Evolutionary conservation across 345 rosid genomes (phyloP), one percentile per base, ranked within the genome.

Genomic region (Hirschfeldia incana): DNA sequence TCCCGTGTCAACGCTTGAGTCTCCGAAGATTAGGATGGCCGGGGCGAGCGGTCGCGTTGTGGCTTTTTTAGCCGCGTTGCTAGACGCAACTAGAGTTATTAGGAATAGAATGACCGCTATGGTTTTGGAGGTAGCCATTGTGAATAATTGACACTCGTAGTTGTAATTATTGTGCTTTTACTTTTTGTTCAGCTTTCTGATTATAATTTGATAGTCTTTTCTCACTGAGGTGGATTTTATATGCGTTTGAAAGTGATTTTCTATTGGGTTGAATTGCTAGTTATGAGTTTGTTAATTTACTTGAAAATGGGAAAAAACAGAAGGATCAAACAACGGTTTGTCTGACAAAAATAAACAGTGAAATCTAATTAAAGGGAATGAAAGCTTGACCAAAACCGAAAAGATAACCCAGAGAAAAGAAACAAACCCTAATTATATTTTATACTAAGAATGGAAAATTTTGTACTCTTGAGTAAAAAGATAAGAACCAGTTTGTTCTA

Each of bases 1-100:
- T 21, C 69, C 76, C 2, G 76, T 36, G 53, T 73, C 76, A 3
- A 73, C 34, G 15, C 57, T 26, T 60, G 76, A 61, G 55, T 73
- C 76, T 17, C 76, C 76, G 9, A 73, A 73, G 32, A 58, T 64
- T 9, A 60, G 17, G 17, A 71, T 53, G 16, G 75, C 75, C 8
- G 75, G 75, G 6, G 51, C 70, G 1, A 39, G 70, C 4, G 70
- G 70, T 26, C 15, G 42, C 27, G 4, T 29, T 26, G 8, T n/a
- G 16, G 37, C 59, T 6, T 5, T 66, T 39, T 39, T 4, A 1
- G 70, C 32, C 30, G 55, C 60, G 39, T 68, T 68, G 39, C 60
- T 28, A 13, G 70, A 66, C 33, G 16, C 33, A 21, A 3, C 55
- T 67, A 67, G 53, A 39, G 55, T 39, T 39, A 42, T 17, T 26